Percentiles rank a stretch among this genome's conserved stretches.
These are phyloP conservation scores for Penicillium italicum DNA, from an alignment of 2,329 filamentous ascomycete species.

Conservation along the genomic window DNA sequence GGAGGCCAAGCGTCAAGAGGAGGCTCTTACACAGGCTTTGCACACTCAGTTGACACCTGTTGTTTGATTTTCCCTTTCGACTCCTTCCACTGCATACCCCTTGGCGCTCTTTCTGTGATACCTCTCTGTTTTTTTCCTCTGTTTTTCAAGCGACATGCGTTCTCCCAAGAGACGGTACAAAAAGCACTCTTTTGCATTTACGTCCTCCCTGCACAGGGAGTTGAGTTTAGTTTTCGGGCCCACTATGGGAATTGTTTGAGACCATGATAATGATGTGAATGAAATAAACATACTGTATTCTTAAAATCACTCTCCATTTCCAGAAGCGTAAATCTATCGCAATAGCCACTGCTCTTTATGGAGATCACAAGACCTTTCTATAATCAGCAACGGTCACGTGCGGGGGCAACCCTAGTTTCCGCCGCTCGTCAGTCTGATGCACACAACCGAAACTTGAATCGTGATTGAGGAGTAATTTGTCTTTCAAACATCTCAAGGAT, in stretches of 20 bases:
- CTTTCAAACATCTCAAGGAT: neutral
- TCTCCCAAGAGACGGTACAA: neutral
- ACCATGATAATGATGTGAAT: slow-evolving; percentile 21
- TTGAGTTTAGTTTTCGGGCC: slow-evolving; percentile 2
- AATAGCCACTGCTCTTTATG: no score
- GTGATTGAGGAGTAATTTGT: neutral
- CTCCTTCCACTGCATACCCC: slow-evolving; percentile 16
- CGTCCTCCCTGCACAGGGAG: neutral
- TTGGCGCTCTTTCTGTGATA: slow-evolving; percentile 23
- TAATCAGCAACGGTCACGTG: slow-evolving; percentile 7
- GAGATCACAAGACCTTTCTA: no score
- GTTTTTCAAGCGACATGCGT: slow-evolving; percentile 6
- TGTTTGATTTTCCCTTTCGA: slow-evolving; percentile 20
- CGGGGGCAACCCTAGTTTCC: slow-evolving; percentile 7
- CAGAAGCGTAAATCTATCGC: neutral
- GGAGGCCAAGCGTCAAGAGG: slow-evolving; percentile 63
- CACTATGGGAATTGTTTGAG: neutral
- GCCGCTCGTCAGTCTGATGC: neutral
- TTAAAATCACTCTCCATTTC: neutral
- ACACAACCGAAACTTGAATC: neutral
- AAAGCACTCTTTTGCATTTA: slow-evolving; percentile 1
- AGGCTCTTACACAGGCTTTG: slow-evolving; percentile 49
- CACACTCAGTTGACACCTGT: slow-evolving; percentile 30
- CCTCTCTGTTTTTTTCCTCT: slow-evolving; percentile 10
- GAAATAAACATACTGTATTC: neutral